These are phyloP conservation scores for Dioszegia hungarica DNA, from an alignment of 768 basidiomycete species.

Conservation along the genomic window DNA sequence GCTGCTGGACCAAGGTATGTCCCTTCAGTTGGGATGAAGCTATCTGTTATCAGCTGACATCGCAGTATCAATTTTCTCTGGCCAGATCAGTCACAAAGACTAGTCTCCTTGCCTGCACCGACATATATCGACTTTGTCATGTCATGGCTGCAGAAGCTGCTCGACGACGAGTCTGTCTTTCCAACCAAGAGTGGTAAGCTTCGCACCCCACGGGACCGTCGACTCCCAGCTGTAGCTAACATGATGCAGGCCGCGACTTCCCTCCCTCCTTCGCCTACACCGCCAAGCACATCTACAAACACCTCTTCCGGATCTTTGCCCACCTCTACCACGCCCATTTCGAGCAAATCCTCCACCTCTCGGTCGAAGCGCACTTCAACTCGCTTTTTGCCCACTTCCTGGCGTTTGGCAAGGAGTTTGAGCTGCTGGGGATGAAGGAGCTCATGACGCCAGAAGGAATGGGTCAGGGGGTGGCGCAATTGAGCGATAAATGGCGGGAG, in stretches of 20 bases:
- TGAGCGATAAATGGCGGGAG: slow-evolving; percentile 88
- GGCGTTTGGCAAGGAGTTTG: slow-evolving; percentile 90
- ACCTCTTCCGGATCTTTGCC: slow-evolving; percentile 92
- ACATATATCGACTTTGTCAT: slow-evolving; percentile 98
- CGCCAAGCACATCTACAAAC: slow-evolving; percentile 86
- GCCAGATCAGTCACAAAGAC: slow-evolving; percentile 86
- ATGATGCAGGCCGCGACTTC: slow-evolving; percentile 70
- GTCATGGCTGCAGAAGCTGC: slow-evolving; percentile 89
- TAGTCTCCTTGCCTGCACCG: slow-evolving; percentile 80
- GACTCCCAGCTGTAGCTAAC: neutral
- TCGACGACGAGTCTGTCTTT: slow-evolving; percentile 91
- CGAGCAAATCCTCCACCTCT: slow-evolving; percentile 74
- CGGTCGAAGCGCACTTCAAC: slow-evolving; percentile 85
- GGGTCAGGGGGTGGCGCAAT: slow-evolving; percentile 61
- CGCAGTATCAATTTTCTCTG: slow-evolving; percentile 84
- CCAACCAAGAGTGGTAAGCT: slow-evolving; percentile 86
- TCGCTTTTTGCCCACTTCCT: slow-evolving; percentile 97
- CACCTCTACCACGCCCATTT: slow-evolving; percentile 97
- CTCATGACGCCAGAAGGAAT: slow-evolving; percentile 55
- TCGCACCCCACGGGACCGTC: neutral
- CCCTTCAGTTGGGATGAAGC: neutral
- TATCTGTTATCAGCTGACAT: neutral
- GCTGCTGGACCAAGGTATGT: slow-evolving; percentile 77
- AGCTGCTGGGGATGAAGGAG: slow-evolving; percentile 82
- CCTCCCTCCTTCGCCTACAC: slow-evolving; percentile 82